Base-by-base conservation (phyloP, 306 rosid genomes). In the Begonia loranthoides region DNA sequence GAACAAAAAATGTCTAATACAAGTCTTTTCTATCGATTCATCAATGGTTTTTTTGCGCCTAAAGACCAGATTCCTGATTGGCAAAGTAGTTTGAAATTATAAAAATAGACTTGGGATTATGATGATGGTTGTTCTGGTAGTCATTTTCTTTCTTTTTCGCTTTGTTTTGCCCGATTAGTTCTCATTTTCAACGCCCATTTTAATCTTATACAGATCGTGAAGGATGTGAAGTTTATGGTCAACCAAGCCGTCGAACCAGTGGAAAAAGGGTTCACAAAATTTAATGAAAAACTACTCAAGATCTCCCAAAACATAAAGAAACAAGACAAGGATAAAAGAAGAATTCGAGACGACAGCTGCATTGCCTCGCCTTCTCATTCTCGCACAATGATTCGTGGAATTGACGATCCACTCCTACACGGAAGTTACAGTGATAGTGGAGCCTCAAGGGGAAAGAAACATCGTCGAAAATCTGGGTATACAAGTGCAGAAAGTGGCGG, bases 181-280 rank as follows among this genome's bases (percentile, higher is more conserved):
- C 61, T 57, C 50, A 60, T 14, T 60, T 24, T 47, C 36, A 28
- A 28, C 36, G 36, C 8, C 36, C 3, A 44, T 36, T 11, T 59
- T 63, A 55, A 46, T 45, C 52, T 60, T 45, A 36, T 75, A 51
- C 79, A 92, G 96, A 92, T 92, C 57, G 99, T 92, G 59, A 79
- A 73, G 1, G 99, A 92, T 39, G 78, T 92, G 76, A 92, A 70
- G 68, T 92, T 92, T 77, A 86, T 96, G 13, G 96, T 92, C 45
- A 76, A 70, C 67, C 99, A 92, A 73, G 99, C 99, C 44, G 96
- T 86, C 68, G 94, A 71, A 69, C 99, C 99, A 15, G 72, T 92
- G 52, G 99, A 92, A 71, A 86, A 92, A 81, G 99, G 99, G 49
- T 55, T 92, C 67, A 78, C 88, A 45, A 79, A 63, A 72, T 86